These are phyloP conservation scores for Didymellaceae sp. DNA, from an alignment of 2,329 filamentous ascomycete genomes.

Conservation along the genomic window DNA sequence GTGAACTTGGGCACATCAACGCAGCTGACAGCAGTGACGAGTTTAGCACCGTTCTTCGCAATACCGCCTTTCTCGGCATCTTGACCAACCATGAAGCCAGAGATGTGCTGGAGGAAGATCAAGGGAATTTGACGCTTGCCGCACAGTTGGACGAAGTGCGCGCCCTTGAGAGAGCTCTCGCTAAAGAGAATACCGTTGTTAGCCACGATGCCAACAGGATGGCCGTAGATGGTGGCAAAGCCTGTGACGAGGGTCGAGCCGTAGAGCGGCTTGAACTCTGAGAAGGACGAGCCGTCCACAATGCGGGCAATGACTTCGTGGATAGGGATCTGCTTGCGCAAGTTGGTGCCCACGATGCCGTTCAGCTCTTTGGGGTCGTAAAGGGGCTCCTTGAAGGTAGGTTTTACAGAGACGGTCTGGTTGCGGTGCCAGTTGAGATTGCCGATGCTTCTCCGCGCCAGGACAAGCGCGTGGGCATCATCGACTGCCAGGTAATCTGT, in stretches of 20 bases:
- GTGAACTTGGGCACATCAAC: constrained; percentile 97
- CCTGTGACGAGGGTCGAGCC: constrained; percentile 87
- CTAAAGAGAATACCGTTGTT: constrained; percentile 97
- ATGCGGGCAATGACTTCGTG: constrained; percentile 92
- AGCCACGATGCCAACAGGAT: constrained; percentile 89
- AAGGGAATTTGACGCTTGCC: constrained; percentile 87
- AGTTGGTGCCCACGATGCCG: constrained; percentile 88
- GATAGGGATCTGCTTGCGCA: constrained; percentile 82
- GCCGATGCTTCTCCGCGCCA: constrained; percentile 80
- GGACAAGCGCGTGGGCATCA: constrained; percentile 87
- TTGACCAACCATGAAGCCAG: constrained; percentile 95
- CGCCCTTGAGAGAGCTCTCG: constrained; percentile 86
- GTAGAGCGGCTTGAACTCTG: constrained; percentile 94
- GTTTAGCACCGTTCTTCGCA: constrained; percentile 96
- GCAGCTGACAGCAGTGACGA: constrained; percentile 93
- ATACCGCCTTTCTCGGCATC: constrained; percentile 94
- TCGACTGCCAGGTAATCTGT: constrained; percentile 95
- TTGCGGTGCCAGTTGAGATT: constrained; percentile 85
- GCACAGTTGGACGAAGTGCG: constrained; percentile 96
- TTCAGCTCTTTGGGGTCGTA: constrained; percentile 80
- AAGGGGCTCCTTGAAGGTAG: constrained; percentile 73
- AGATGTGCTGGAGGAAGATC: constrained; percentile 95
- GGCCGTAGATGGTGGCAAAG: constrained; percentile 87
- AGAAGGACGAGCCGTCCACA: constrained; percentile 87
- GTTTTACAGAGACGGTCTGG: constrained; percentile 40